Base-by-base conservation (phyloP, 1,139 yeast species). In the Meyerozyma carpophila region DNA sequence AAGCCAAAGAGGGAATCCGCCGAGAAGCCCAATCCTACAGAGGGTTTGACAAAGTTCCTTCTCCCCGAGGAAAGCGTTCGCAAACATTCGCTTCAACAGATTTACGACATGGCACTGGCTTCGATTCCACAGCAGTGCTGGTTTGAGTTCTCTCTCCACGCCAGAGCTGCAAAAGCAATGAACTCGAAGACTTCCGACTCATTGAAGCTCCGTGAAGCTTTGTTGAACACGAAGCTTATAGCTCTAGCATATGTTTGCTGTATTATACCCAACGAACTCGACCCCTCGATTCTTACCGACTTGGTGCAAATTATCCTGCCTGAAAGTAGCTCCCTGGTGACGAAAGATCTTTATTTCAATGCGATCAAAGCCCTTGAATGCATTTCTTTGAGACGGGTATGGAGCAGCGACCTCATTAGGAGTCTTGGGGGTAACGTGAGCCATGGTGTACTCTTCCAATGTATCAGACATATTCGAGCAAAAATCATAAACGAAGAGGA, bases 401-500 rank as follows among this genome's bases (percentile, higher is more conserved):
- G 91, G 78, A 83, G 93, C 20, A 74, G 84, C 40, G 97, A 91
- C 51, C 73, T 91, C 31, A 73, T 90, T 44, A 73, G 89, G 47
- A 81, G 89, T n/a, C 65, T 90, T 53, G 89, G 94, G n/a, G 97
- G 94, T 5, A 89, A 89, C 57, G 90, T 91, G 32, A 82, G 82
- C 46, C 96, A 91, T 61, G 98, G 98, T 0, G 65, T 82, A 7
- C 58, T 91, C 37, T 87, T 84, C 66, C 91, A 87, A 55, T 75
- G 84, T 39, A 63, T 91, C 36, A 75, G 94, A 49, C 71, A 71
- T 41, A 77, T 88, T 24, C 70, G 79, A 44, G 76, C 77, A 47
- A 71, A 75, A 41, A 61, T 80, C 5, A 60, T 64, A 39, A 54
- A 59, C 3, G 66, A 68, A 3, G 70, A 63, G 28, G 63, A 61